Evolutionary conservation across 1,139 yeast species (phyloP).

Genomic region (Geotrichum histeridarum): DNA sequence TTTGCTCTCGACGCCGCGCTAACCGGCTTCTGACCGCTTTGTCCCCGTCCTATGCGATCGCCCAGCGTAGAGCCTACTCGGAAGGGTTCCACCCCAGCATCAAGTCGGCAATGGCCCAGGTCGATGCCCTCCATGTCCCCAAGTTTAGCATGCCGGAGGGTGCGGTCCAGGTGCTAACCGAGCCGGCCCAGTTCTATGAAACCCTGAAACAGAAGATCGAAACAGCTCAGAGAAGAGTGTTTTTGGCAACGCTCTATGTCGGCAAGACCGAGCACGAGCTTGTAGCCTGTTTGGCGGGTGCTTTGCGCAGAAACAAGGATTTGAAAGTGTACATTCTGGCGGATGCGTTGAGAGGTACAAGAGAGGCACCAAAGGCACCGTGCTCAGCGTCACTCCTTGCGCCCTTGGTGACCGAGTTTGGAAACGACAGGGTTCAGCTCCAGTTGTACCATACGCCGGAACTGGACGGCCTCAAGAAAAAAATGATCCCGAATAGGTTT

Average conservation of each 20-base stretch:
- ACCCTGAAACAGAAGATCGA: slow-evolving; percentile 41
- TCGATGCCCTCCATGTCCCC: slow-evolving; percentile 42
- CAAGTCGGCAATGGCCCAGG: slow-evolving; percentile 21
- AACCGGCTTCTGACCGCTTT: background rate
- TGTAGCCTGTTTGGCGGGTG: slow-evolving; percentile 35
- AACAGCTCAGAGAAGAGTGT: slow-evolving; percentile 57
- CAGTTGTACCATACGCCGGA: slow-evolving; percentile 90
- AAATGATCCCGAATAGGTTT: slow-evolving; percentile 69
- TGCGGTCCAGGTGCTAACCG: slow-evolving; percentile 57
- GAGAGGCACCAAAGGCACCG: slow-evolving; percentile 69
- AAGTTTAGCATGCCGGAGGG: slow-evolving; percentile 57
- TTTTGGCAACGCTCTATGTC: slow-evolving; percentile 77
- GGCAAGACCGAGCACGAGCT: slow-evolving; percentile 81
- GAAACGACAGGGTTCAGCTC: slow-evolving; percentile 66
- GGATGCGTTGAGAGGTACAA: slow-evolving; percentile 87
- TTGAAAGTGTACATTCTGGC: slow-evolving; percentile 68
- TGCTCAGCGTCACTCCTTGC: slow-evolving; percentile 76
- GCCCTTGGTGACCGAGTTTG: slow-evolving; percentile 60
- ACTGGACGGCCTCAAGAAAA: slow-evolving; percentile 60
- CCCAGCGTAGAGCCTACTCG: background rate
- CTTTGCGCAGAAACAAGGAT: slow-evolving; percentile 54
- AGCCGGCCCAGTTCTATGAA: slow-evolving; percentile 67
- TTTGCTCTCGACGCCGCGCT: slow-evolving; percentile 4
- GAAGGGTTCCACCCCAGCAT: slow-evolving; percentile 18
- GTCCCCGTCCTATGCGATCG: background rate